These are phyloP conservation scores for Leccinum fallax DNA, from an alignment of 1,284 basidiomycete genomes.

Conservation along the genomic window DNA sequence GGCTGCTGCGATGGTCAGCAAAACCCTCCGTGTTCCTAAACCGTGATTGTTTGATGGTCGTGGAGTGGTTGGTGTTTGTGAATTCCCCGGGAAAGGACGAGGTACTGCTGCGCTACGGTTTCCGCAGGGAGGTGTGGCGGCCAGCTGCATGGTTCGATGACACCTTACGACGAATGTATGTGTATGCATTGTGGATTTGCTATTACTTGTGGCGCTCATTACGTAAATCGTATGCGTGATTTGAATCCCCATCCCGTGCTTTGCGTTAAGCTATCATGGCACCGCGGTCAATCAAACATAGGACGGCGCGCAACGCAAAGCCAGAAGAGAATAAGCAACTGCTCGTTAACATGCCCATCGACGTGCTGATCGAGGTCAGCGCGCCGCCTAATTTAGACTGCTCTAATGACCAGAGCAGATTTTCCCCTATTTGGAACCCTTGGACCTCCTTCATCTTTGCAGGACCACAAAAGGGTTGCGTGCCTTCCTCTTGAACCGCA, in stretches of 20 bases:
- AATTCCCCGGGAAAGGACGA: constrained; percentile 1
- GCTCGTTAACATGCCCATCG: constrained; percentile 17
- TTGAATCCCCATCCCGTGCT: neutral
- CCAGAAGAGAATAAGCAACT: neutral
- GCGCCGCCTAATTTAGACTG: neutral
- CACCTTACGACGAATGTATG: constrained; percentile 19
- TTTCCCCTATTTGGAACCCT: constrained; percentile 37
- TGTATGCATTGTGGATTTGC: constrained; percentile 11
- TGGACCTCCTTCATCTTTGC: constrained; percentile 43
- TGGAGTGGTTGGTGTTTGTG: neutral
- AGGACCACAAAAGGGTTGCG: constrained; percentile 43
- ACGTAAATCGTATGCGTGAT: neutral
- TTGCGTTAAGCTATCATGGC: constrained; percentile 4
- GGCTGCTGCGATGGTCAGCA: constrained; percentile 96
- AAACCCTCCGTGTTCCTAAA: constrained; percentile 88
- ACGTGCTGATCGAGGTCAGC: constrained; percentile 22
- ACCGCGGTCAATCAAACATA: neutral
- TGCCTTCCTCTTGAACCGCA: constrained; percentile 38
- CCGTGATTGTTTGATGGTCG: constrained; percentile 38
- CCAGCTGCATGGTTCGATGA: constrained; percentile 9
- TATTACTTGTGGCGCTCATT: neutral
- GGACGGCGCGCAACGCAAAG: neutral
- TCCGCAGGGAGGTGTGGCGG: neutral
- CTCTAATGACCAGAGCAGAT: constrained; percentile 29
- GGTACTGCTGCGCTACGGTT: constrained; percentile 3